Evolutionary conservation across 1,284 basidiomycete genomes (phyloP).

Genomic region (Trametes hirsuta): DNA sequence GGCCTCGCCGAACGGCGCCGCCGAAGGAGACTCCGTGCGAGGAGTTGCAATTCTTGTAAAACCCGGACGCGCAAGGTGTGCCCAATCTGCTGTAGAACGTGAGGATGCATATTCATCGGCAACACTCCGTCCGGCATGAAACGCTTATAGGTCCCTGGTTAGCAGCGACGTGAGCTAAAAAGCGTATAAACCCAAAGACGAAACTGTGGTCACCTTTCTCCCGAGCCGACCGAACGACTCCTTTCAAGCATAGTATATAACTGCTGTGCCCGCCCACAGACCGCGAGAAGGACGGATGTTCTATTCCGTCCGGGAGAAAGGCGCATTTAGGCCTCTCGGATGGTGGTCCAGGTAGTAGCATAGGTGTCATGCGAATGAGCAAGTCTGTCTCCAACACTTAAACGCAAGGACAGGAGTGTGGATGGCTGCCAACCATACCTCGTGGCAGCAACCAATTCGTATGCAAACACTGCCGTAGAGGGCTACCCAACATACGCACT

Average conservation of each 20-base stretch:
- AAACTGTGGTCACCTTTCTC: constrained; percentile 37
- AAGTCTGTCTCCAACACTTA: constrained; percentile 50
- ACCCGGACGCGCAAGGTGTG: constrained; percentile 72
- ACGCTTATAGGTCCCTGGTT: constrained; percentile 12
- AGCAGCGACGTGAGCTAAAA: neutral
- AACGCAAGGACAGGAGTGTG: neutral
- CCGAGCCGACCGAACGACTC: constrained; percentile 41
- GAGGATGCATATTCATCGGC: constrained; percentile 33
- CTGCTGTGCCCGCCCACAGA: constrained; percentile 46
- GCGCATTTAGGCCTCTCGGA: constrained; percentile 15
- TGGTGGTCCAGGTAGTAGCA: constrained; percentile 43
- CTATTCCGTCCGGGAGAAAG: constrained; percentile 68
- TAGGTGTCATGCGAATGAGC: constrained; percentile 60
- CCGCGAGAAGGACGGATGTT: constrained; percentile 61
- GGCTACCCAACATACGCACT: constrained; percentile 76
- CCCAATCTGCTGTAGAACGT: constrained; percentile 55
- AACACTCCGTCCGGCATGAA: constrained; percentile 5
- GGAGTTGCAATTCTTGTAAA: constrained; percentile 70
- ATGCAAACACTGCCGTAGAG: constrained; percentile 56
- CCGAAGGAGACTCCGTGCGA: constrained; percentile 44
- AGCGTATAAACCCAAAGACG: neutral
- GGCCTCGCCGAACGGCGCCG: constrained; percentile 30
- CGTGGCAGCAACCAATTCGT: constrained; percentile 57
- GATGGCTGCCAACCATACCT: constrained; percentile 43
- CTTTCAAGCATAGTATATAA: constrained; percentile 63